phyloP scores from a whole-genome alignment of 257 asterid species.

The Petunia secreta region DNA sequence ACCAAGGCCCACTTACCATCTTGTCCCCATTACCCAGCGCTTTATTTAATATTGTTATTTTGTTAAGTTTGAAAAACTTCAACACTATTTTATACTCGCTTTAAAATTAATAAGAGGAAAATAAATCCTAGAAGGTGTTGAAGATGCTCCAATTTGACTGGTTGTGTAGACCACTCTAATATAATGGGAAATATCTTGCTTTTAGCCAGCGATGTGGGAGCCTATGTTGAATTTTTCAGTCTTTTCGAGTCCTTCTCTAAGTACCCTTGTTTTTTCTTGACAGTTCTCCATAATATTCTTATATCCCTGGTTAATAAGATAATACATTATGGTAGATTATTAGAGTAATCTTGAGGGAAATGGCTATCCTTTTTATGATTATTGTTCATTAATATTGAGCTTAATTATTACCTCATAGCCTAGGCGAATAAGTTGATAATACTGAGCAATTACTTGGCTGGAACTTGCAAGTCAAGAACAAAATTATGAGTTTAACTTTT shows the following conservation, averaged over 20 bases:
- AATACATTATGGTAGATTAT: not conserved
- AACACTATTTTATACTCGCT: not conserved
- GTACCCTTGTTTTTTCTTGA: constrained; percentile 8
- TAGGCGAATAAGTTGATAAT: constrained; percentile 18
- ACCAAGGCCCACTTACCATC: constrained; percentile 13
- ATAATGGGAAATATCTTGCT: too few relatives aligned
- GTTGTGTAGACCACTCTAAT: too few relatives aligned
- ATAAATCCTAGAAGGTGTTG: too few relatives aligned
- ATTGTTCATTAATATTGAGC: not conserved
- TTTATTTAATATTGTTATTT: not conserved
- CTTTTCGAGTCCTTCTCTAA: not conserved
- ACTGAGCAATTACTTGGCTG: constrained; percentile 12
- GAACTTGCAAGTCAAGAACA: constrained; percentile 21
- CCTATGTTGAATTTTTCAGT: too few relatives aligned
- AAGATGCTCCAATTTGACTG: too few relatives aligned
- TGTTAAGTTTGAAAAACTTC: not conserved
- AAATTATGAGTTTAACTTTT: not conserved
- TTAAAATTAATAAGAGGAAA: not conserved
- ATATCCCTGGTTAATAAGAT: constrained; percentile 11
- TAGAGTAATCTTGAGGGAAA: not conserved
- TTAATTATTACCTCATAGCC: constrained; percentile 24
- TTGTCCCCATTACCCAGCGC: not conserved
- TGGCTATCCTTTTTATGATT: not conserved
- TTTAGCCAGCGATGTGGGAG: too few relatives aligned
- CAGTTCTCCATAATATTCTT: constrained; percentile 27